phyloP scores from a whole-genome alignment of 495 filamentous ascomycete species.

The Xanthoparmelia taractica region DNA sequence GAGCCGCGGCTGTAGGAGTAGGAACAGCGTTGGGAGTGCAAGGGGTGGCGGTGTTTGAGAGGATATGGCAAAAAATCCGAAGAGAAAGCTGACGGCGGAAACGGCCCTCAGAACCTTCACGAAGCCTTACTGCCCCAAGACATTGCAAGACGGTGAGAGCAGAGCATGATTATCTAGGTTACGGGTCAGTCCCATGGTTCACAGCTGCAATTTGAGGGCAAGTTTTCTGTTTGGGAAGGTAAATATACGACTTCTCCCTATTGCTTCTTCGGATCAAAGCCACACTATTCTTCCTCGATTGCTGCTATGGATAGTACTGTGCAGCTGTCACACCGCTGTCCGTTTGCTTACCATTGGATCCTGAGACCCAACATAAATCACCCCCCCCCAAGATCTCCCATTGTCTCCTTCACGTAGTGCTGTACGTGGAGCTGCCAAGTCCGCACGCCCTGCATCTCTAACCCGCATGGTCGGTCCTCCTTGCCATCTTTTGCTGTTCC shows the following conservation, averaged over 20 bases:
- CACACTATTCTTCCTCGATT: neutral
- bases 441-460: neutral
- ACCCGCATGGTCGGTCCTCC: too few relatives aligned
- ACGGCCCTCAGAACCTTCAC: too few relatives aligned
- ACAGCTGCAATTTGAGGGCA: neutral
- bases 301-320: neutral
- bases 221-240: neutral
- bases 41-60: conserved; percentile 51
- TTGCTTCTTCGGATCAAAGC: too few relatives aligned
- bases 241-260: neutral
- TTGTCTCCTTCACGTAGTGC: neutral
- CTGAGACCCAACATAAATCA: neutral
- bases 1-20: conserved; percentile 54
- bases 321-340: neutral
- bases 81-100: neutral
- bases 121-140: neutral
- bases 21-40: conserved; percentile 56
- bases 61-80: conserved; percentile 36
- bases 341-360: neutral
- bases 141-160: neutral
- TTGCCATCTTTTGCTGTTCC: too few relatives aligned
- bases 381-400: neutral
- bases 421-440: neutral
- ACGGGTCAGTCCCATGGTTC: neutral
- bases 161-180: neutral